Evolutionary conservation across 805 yeast species (phyloP), one percentile per base, ranked within the genome.

Genomic region (Priceomyces haplophilus): DNA sequence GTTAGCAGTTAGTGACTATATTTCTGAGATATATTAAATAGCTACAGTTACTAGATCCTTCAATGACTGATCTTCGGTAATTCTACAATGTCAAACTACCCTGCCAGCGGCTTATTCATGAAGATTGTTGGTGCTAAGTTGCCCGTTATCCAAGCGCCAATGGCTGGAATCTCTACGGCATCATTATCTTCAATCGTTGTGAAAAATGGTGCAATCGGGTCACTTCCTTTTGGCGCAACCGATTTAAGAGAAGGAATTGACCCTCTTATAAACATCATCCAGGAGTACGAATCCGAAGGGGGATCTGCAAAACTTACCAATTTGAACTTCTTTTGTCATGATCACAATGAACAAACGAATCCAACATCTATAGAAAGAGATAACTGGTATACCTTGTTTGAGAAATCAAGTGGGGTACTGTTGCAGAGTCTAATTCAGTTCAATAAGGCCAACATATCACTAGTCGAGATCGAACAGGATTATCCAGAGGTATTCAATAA

Each of bases 131-230:
- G 64, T 3, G 44, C 69, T n/a, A 61, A 51, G 34, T 54, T 54
- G 41, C 81, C 79, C 3, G 59, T 79, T 3, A 58, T 79, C 27
- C 82, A 77, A 51, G 69, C 83, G 0, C 83, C 84, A 16, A 79
- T 79, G 83, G 82, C 83, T 1, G 82, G 83, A 0, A 67, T 76
- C 2, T 62, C 75, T 11, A 75, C 78, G 1, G 59, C 68, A 1
- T 54, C 58, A 23, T 50, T 78, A 43, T 80, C 80, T 0, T 65
- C 73, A 1, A 63, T 62, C 1, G 69, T 75, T 1, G 55, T 69
- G 3, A 55, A 58, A 7, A 48, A 51, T 6, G 83, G 83, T 0
- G 80, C 73, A 1, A 39, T 79, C n/a, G 84, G 82, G 0, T 72
- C 81, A 1, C 44, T 79, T 3, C 72, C 73, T 1, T 56, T 68